Conservation (phyloP, 257 asterid genomes). For the Nicotiana sylvestris region DNA sequence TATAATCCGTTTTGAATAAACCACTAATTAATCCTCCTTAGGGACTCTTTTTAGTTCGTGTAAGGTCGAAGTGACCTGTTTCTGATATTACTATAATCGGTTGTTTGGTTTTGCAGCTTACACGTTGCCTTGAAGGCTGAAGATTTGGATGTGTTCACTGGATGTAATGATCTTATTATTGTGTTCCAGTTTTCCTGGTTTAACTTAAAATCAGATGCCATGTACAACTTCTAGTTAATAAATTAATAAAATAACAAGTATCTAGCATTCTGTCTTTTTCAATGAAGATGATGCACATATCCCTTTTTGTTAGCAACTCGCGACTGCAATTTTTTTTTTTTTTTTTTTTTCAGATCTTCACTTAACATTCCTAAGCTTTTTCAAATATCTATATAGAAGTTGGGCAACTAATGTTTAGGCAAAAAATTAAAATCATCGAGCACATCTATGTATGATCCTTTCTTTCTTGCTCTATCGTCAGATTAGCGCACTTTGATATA, state of each 20-base stretch:
- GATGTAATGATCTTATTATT: not conserved
- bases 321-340: too few relatives aligned
- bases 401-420: not conserved
- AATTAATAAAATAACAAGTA: not conserved
- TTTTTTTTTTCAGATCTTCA: not conserved
- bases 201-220: not conserved
- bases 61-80: too few relatives aligned
- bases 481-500: not conserved
- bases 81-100: too few relatives aligned
- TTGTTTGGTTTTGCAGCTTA: constrained; percentile 35
- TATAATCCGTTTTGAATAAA: too few relatives aligned
- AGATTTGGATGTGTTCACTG: not conserved
- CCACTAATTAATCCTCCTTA: too few relatives aligned
- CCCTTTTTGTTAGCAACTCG: too few relatives aligned
- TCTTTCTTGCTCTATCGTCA: too few relatives aligned
- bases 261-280: not conserved
- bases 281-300: too few relatives aligned
- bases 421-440: not conserved
- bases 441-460: not conserved
- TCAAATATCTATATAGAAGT: not conserved
- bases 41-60: too few relatives aligned
- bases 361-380: not conserved
- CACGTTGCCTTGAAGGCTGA: constrained; percentile 43
- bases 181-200: not conserved
- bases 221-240: not conserved